These are phyloP conservation scores for Rhodotorula mucilaginosa DNA, from an alignment of 1,284 basidiomycete species.

Conservation along the genomic window DNA sequence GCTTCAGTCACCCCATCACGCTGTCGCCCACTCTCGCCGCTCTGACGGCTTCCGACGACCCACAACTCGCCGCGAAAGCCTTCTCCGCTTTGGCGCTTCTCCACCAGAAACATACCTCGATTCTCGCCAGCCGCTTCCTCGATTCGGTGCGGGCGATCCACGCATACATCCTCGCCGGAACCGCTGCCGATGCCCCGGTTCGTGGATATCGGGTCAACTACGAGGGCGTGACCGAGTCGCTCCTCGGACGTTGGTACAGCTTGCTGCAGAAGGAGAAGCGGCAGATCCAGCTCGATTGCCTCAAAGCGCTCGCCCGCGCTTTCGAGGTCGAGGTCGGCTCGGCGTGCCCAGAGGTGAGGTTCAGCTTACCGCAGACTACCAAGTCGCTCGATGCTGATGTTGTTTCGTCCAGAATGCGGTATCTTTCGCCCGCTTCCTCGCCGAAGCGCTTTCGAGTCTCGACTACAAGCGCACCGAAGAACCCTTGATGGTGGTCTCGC, in stretches of 20 bases:
- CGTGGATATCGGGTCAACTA: conserved; percentile 54
- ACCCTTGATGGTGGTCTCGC: conserved; percentile 76
- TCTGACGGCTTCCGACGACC: conserved; percentile 75
- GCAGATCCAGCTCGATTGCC: conserved; percentile 75
- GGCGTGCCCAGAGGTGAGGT: conserved; percentile 51
- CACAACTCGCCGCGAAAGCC: conserved; percentile 67
- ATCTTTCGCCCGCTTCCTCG: conserved; percentile 82
- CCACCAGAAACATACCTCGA: conserved; percentile 82
- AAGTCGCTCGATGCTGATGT: conserved; percentile 34
- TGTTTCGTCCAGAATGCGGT: conserved; percentile 62
- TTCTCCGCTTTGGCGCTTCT: conserved; percentile 75
- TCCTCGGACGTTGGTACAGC: conserved; percentile 82
- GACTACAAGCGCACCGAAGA: conserved; percentile 96
- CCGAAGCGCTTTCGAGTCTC: conserved; percentile 85
- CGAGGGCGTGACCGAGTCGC: conserved; percentile 62
- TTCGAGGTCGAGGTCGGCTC: conserved; percentile 64
- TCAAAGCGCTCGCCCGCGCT: conserved; percentile 74
- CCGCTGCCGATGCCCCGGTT: conserved; percentile 54
- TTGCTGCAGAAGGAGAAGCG: conserved; percentile 84
- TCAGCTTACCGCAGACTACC: conserved; percentile 45
- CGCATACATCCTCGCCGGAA: conserved; percentile 65
- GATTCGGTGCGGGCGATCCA: conserved; percentile 76
- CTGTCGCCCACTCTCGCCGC: conserved; percentile 88
- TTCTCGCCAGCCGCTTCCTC: conserved; percentile 80
- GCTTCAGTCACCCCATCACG: conserved; percentile 88